Conservation (phyloP, 169 alveolate genomes). For the Eimeria acervulina region DNA sequence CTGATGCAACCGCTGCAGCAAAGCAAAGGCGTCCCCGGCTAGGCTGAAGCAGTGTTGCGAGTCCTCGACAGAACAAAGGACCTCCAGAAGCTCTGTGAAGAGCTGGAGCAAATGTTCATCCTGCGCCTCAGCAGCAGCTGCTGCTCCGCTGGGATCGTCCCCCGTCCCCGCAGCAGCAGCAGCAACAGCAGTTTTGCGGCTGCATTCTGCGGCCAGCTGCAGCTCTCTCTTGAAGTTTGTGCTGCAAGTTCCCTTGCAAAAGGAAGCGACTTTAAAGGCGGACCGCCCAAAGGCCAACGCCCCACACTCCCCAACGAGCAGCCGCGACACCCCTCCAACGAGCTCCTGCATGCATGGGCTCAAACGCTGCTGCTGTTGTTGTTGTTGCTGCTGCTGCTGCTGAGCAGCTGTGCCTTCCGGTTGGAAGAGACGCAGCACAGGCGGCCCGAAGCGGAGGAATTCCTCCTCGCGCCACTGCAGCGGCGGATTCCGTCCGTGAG, state of each 20-base stretch:
- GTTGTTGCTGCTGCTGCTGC: conserved; percentile 36
- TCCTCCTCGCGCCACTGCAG: conserved; percentile 67
- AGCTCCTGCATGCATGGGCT: conserved; percentile 49
- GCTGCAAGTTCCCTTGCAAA: conserved; percentile 71
- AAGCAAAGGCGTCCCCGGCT: conserved; percentile 46
- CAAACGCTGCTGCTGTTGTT: conserved; percentile 33
- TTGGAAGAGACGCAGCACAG: background rate
- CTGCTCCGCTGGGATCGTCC: background rate
- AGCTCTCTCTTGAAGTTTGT: conserved; percentile 8
- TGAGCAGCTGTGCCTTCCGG: background rate
- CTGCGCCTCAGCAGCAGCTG: conserved; percentile 1
- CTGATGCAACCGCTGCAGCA: conserved; percentile 67
- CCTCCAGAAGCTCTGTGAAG: conserved; percentile 37
- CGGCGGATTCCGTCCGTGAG: conserved; percentile 25
- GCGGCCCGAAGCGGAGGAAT: conserved; percentile 58
- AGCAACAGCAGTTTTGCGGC: conserved; percentile 66
- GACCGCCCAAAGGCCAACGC: conserved; percentile 79
- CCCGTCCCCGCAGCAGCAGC: background rate
- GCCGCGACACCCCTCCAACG: conserved; percentile 31
- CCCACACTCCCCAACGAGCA: conserved; percentile 80
- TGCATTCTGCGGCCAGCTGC: conserved; percentile 40
- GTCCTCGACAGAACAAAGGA: conserved; percentile 42
- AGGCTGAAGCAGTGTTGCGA: conserved; percentile 77
- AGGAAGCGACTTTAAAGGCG: conserved; percentile 71
- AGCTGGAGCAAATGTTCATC: conserved; percentile 28